These are phyloP conservation scores for Neurospora cerealis DNA, from an alignment of 495 filamentous ascomycete genomes.

Conservation along the genomic window DNA sequence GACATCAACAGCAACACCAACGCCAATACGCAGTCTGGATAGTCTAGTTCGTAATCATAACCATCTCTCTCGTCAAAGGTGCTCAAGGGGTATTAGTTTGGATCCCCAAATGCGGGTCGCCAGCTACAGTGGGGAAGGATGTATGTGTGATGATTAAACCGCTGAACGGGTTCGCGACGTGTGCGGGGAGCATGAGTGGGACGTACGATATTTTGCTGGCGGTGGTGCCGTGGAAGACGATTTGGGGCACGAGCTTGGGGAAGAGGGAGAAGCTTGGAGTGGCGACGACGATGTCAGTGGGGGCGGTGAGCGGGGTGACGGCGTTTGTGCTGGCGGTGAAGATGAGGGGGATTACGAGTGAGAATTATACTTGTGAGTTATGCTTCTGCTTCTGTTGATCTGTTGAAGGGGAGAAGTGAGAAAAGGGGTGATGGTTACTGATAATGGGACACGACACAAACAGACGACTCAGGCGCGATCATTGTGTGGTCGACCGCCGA, in stretches of 20 bases:
- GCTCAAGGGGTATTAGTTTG: constrained; percentile 12
- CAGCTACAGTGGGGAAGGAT: neutral
- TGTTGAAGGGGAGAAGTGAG: too few species aligned
- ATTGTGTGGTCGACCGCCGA: constrained; percentile 20
- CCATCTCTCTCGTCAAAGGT: constrained; percentile 18
- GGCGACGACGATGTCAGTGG: constrained; percentile 23
- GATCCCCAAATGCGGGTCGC: constrained; percentile 9
- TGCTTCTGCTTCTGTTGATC: too few species aligned
- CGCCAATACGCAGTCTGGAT: neutral
- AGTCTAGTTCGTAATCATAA: constrained; percentile 12
- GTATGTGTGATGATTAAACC: neutral
- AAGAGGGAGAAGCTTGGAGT: constrained; percentile 22
- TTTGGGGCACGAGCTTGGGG: constrained; percentile 16
- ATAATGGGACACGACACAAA: too few species aligned
- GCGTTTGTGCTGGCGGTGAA: constrained; percentile 16
- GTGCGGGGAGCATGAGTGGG: constrained; percentile 15
- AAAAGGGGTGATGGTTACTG: too few species aligned
- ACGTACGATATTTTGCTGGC: constrained; percentile 19
- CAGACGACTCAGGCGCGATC: constrained; percentile 17
- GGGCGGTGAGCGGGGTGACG: constrained; percentile 15
- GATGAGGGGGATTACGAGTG: constrained; percentile 5
- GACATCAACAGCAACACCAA: neutral
- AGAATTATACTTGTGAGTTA: constrained; percentile 20
- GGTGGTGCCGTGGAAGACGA: constrained; percentile 18
- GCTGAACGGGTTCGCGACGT: constrained; percentile 4